A percentile compares a stretch with the other conserved stretches of the same genome.
Evolutionary conservation across 2,329 filamentous ascomycete genomes (phyloP).

Genomic region (Monosporascus ibericus): DNA sequence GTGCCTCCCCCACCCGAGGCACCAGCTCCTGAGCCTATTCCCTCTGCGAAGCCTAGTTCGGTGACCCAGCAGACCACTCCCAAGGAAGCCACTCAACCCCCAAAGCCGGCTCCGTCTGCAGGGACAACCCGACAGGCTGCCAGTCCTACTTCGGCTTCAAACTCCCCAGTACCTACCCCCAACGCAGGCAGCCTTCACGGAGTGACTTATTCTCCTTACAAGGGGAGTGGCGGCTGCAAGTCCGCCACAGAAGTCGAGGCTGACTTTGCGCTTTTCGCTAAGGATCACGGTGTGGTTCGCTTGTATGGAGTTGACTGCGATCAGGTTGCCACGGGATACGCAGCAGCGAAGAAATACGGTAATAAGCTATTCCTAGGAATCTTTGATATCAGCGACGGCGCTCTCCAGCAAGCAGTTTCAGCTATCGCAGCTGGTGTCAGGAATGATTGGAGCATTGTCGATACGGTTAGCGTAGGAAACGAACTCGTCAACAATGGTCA

Average conservation of each 20-base stretch:
- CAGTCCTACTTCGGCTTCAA: constrained; percentile 6
- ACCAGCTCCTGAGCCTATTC: constrained; percentile 8
- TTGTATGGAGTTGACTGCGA: constrained; percentile 78
- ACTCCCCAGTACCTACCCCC: constrained; percentile 9
- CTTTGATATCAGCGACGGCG: constrained; percentile 50
- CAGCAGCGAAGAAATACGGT: constrained; percentile 56
- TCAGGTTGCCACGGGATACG: constrained; percentile 57
- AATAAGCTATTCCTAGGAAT: constrained; percentile 72
- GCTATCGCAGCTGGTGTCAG: constrained; percentile 53
- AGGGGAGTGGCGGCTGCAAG: constrained; percentile 58
- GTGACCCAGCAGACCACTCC: not conserved
- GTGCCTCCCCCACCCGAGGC: constrained; percentile 3
- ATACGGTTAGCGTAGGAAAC: constrained; percentile 74
- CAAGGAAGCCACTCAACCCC: not conserved
- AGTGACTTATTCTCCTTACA: constrained; percentile 45
- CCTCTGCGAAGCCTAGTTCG: constrained; percentile 8
- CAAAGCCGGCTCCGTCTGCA: constrained; percentile 1
- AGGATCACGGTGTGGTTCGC: constrained; percentile 58
- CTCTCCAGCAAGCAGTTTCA: constrained; percentile 47
- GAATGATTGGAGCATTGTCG: constrained; percentile 61
- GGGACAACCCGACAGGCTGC: constrained; percentile 2
- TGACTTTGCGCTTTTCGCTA: constrained; percentile 54
- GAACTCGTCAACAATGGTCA: constrained; percentile 66
- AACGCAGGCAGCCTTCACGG: constrained; percentile 27
- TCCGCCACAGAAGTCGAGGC: constrained; percentile 51